A percentile compares a stretch with the other conserved stretches of the same genome.
Conservation (phyloP, 345 rosid species). For the Citrus glauca region DNA sequence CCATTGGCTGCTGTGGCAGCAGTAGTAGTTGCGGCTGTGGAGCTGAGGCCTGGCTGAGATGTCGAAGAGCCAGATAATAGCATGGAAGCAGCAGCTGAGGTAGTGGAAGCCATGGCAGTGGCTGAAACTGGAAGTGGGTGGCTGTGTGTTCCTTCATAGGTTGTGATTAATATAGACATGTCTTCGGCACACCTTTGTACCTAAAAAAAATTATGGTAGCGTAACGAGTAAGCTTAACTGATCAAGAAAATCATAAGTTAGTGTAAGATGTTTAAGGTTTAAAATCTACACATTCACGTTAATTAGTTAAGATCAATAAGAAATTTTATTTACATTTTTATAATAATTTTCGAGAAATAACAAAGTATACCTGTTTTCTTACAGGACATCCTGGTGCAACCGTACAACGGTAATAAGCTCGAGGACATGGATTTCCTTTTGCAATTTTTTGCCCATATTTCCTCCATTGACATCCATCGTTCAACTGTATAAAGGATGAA, state of each 20-base stretch:
- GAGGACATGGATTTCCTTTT: conserved; percentile 89
- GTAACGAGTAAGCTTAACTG: not conserved
- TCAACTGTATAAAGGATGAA: conserved; percentile 47
- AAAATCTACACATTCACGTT: no score
- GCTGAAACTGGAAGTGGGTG: conserved; percentile 73
- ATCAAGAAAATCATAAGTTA: no score
- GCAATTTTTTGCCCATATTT: conserved; percentile 91
- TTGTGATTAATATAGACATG: conserved; percentile 69
- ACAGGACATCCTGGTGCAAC: conserved; percentile 80
- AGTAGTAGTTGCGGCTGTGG: conserved; percentile 17
- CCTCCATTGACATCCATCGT: conserved; percentile 97
- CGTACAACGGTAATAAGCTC: conserved; percentile 90
- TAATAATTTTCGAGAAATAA: no score
- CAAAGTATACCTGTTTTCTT: conserved; percentile 66
- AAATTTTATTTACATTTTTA: no score
- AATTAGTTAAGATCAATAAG: no score
- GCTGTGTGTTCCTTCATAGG: conserved; percentile 77
- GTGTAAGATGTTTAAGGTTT: no score
- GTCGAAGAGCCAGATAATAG: conserved; percentile 65
- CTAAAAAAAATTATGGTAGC: conserved; percentile 20
- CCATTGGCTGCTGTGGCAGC: conserved; percentile 38
- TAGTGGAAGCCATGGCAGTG: conserved; percentile 80
- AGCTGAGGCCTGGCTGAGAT: conserved; percentile 25
- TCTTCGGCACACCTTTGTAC: conserved; percentile 78
- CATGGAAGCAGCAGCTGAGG: conserved; percentile 83